Conservation (phyloP, 2,329 filamentous ascomycete species). For the Mycogone perniciosa region DNA sequence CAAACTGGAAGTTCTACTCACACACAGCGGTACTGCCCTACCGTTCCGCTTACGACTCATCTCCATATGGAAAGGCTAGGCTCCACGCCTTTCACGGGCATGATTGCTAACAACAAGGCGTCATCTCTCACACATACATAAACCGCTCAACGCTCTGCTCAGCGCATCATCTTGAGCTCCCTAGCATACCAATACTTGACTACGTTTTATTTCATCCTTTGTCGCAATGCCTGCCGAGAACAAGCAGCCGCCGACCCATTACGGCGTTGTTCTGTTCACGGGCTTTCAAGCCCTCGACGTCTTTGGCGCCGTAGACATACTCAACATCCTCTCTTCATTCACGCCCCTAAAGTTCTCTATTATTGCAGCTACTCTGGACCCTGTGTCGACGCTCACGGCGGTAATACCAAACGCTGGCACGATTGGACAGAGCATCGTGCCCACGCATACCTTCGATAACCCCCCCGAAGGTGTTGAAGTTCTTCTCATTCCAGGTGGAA, state of each 20-base stretch:
- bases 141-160: not conserved
- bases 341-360: constrained; percentile 21
- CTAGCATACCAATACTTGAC: not conserved
- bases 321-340: constrained; percentile 23
- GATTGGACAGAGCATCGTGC: constrained; percentile 26
- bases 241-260: constrained; percentile 15
- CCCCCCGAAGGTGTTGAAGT: constrained; percentile 31
- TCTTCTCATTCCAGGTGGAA: constrained; percentile 34
- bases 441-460: constrained; percentile 32
- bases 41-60: too few species aligned
- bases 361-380: constrained; percentile 22
- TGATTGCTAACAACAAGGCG: too few species aligned
- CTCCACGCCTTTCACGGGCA: too few species aligned
- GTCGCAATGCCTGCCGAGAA: not conserved
- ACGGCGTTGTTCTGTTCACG: constrained; percentile 29
- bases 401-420: constrained; percentile 7
- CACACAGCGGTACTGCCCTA: too few species aligned
- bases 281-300: constrained; percentile 34
- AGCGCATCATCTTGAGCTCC: not conserved
- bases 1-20: too few species aligned
- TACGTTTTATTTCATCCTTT: not conserved
- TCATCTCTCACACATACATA: not conserved
- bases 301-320: constrained; percentile 34
- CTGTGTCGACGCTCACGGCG: constrained; percentile 22
- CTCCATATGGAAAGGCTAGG: too few species aligned